A percentile compares a stretch with the other conserved stretches of the same genome.
Evolutionary conservation across 2,329 filamentous ascomycete genomes (phyloP).

Genomic region (Teratosphaeria viscida): DNA sequence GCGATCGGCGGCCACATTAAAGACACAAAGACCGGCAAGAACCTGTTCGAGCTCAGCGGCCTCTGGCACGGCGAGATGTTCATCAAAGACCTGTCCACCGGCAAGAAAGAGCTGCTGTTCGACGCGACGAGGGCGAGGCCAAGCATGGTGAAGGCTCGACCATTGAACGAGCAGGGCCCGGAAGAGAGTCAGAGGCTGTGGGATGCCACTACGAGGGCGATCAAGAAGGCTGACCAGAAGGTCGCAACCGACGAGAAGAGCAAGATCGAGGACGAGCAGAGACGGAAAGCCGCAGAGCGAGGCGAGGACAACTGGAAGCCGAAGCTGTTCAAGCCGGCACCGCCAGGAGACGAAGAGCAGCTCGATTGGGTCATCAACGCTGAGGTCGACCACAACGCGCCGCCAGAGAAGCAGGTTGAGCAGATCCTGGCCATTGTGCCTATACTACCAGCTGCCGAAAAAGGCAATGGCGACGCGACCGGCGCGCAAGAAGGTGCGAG

Average conservation of each 20-base stretch:
- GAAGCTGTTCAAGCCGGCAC: conserved; percentile 68
- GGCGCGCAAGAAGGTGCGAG: conserved; percentile 1
- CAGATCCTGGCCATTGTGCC: conserved; percentile 83
- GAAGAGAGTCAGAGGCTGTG: conserved; percentile 85
- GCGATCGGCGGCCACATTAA: conserved; percentile 87
- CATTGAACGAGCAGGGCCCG: conserved; percentile 76
- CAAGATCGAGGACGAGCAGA: conserved; percentile 86
- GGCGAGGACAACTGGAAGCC: conserved; percentile 81
- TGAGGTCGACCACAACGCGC: conserved; percentile 56
- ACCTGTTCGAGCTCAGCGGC: conserved; percentile 83
- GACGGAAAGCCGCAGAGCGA: conserved; percentile 74
- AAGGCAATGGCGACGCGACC: conserved; percentile 3
- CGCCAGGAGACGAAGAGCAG: conserved; percentile 57
- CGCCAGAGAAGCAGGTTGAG: conserved; percentile 56
- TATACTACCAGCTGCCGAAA: conserved; percentile 62
- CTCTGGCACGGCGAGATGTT: conserved; percentile 93
- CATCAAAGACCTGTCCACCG: conserved; percentile 74
- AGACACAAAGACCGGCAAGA: conserved; percentile 74
- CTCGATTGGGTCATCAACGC: conserved; percentile 93
- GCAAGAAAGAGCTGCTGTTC: conserved; percentile 82
- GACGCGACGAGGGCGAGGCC: conserved; percentile 71
- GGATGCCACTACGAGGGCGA: conserved; percentile 68
- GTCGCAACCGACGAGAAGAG: conserved; percentile 90
- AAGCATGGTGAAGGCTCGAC: conserved; percentile 60
- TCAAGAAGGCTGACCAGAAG: conserved; percentile 77